Conservation (phyloP, 2,329 filamentous ascomycete genomes). For the Pyrenophora graminea region DNA sequence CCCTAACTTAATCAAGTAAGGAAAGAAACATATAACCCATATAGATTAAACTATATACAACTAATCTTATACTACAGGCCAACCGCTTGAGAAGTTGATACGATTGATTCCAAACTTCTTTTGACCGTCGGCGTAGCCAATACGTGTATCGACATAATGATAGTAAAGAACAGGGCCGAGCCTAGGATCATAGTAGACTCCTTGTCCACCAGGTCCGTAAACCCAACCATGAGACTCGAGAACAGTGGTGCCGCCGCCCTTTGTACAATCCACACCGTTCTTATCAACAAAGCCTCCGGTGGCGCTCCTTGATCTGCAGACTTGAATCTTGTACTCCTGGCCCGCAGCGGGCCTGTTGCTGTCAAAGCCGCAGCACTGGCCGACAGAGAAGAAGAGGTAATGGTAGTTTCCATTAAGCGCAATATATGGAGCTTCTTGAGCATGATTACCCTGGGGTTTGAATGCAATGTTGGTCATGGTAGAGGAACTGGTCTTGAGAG, state of each 20-base stretch:
- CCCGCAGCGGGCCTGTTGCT: constrained; percentile 56
- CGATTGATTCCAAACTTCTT: constrained; percentile 60
- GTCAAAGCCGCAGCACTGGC: constrained; percentile 66
- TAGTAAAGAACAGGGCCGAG: constrained; percentile 64
- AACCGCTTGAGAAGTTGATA: constrained; percentile 55
- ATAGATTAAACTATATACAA: no score
- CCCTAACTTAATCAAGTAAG: no score
- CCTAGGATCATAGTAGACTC: constrained; percentile 57
- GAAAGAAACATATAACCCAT: no score
- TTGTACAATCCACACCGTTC: constrained; percentile 57
- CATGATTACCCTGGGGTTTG: constrained; percentile 56
- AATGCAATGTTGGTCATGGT: constrained; percentile 57
- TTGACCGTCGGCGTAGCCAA: constrained; percentile 57
- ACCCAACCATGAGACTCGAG: constrained; percentile 63
- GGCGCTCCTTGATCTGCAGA: constrained; percentile 61
- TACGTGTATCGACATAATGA: constrained; percentile 62
- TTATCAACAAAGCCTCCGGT: constrained; percentile 62
- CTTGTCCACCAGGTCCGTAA: constrained; percentile 70
- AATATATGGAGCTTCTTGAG: constrained; percentile 62
- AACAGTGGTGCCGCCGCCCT: constrained; percentile 64
- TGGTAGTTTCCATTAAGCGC: constrained; percentile 62
- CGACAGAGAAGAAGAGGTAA: constrained; percentile 67
- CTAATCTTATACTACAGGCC: constrained; percentile 48
- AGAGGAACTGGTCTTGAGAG: constrained; percentile 40
- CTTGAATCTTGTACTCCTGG: constrained; percentile 68